Percentiles rank a stretch among this genome's conserved stretches.
phyloP scores from a whole-genome alignment of 2,329 filamentous ascomycete species.

The Paracorniculantispora psalliotae region DNA sequence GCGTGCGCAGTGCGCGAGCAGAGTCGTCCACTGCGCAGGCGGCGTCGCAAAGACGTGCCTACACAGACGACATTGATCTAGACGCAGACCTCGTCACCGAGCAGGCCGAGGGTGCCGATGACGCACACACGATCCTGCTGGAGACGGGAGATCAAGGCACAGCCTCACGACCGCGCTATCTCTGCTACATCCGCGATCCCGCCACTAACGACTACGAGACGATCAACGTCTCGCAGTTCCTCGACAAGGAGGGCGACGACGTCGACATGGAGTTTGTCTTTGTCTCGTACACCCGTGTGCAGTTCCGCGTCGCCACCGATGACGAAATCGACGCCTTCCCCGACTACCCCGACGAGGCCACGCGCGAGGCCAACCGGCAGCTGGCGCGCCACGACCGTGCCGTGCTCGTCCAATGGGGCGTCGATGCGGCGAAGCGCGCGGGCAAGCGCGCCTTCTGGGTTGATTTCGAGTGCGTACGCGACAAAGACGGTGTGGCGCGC shows the following conservation, averaged over 20 bases:
- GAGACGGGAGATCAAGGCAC: neutral
- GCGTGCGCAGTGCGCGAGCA: neutral
- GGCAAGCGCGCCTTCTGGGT: constrained; percentile 38
- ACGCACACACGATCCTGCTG: neutral
- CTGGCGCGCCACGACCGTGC: constrained; percentile 21
- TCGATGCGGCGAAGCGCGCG: constrained; percentile 32
- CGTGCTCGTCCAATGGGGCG: constrained; percentile 30
- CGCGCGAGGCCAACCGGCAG: constrained; percentile 16
- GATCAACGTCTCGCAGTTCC: constrained; percentile 22
- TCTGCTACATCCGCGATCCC: constrained; percentile 22
- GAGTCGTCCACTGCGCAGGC: neutral
- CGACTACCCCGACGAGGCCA: constrained; percentile 16
- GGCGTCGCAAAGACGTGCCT: neutral
- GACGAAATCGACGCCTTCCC: constrained; percentile 15
- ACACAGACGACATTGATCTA: neutral
- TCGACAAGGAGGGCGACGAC: constrained; percentile 19
- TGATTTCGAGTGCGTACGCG: constrained; percentile 37
- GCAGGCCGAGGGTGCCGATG: neutral
- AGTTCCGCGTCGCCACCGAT: constrained; percentile 29
- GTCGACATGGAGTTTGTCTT: constrained; percentile 32
- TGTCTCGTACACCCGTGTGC: constrained; percentile 35
- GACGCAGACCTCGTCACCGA: neutral
- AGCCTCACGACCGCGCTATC: constrained; percentile 15
- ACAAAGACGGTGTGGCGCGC: constrained; percentile 24
- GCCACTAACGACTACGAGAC: constrained; percentile 16